Base-by-base conservation (phyloP, 768 basidiomycete genomes). In the Boletus reticuloceps region DNA sequence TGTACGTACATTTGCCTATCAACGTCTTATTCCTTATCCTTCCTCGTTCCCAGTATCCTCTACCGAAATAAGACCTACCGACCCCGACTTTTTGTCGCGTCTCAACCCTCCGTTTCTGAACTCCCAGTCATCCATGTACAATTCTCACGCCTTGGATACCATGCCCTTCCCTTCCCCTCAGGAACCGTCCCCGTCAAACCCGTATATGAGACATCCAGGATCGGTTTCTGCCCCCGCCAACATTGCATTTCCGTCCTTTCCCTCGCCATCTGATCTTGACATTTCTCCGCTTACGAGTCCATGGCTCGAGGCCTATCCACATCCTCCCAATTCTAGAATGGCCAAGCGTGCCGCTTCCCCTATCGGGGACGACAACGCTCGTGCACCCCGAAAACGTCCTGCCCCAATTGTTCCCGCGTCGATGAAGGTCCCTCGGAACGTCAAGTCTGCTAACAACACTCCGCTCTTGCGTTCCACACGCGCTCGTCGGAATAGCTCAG, bases 221-320 rank as follows among this genome's bases (percentile, higher is more conserved):
- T 75, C 80, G 0, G 74, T 75, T 37, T 89, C 89, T 14, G 88
- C 89, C 0, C 89, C 89, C 0, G 88, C 87, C 14, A 81, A 88
- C 51, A 76, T 91, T 32, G 89, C 84, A 5, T 92, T 92, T 64
- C 76, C 75, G 69, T n/a, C 77, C 62, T 58, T 78, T 13, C 72
- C 77, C 3, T 77, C 78, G 17, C 75, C 79, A 0, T 70, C 75
- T 20, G 83, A 88, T 52, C 69, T 88, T 27, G 88, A 92, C 56
- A 82, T 92, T 46, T 89, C 88, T 1, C 89, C 90, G 0, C 73
- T 92, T 20, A 88, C 88, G 0, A 91, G 89, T 59, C 89, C 89
- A 2, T 91, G 89, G 88, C 77, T 92, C 0, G 86, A 83, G 5
- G 80, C 88, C 6, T 77, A 81, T 49, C 77, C 78, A 25, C 74